phyloP scores from a whole-genome alignment of 108 stramenopile genomes.

The Discostella pseudostelligera region DNA sequence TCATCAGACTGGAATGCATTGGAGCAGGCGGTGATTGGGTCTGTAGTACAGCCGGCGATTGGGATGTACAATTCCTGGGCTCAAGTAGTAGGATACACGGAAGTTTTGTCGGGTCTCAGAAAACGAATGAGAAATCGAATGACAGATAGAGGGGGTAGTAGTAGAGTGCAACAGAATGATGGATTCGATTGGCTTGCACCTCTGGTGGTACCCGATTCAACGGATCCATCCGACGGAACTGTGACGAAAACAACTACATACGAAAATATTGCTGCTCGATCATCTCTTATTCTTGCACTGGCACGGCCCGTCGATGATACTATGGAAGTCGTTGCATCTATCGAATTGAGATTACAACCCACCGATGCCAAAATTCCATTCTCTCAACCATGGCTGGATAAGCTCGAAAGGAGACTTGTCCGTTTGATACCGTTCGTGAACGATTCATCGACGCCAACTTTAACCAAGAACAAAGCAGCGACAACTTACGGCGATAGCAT shows the following conservation, averaged over 20 bases:
- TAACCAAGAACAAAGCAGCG: slow-evolving; percentile 27
- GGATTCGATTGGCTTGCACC: slow-evolving; percentile 26
- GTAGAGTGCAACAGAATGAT: slow-evolving; percentile 24
- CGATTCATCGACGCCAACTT: slow-evolving; percentile 3
- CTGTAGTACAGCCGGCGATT: slow-evolving; percentile 61
- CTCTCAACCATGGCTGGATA: slow-evolving; percentile 77
- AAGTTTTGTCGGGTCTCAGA: slow-evolving; percentile 71
- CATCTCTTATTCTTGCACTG: slow-evolving; percentile 68
- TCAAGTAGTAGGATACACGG: slow-evolving; percentile 66
- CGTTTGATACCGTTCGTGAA: slow-evolving; percentile 43
- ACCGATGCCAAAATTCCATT: slow-evolving; percentile 89
- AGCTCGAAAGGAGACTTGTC: slow-evolving; percentile 61
- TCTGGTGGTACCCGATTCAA: slow-evolving; percentile 28
- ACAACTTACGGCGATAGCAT: background rate
- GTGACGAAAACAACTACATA: slow-evolving; percentile 5
- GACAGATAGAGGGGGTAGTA: background rate
- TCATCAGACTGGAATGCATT: slow-evolving; percentile 56
- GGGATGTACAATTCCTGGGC: slow-evolving; percentile 75
- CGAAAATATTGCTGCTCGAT: slow-evolving; percentile 51
- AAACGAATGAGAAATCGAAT: slow-evolving; percentile 53
- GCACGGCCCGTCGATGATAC: slow-evolving; percentile 31
- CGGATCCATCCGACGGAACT: slow-evolving; percentile 1
- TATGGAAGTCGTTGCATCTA: slow-evolving; percentile 71
- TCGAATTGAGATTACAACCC: slow-evolving; percentile 78
- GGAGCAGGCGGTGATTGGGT: slow-evolving; percentile 61